Percentiles rank a stretch among this genome's conserved stretches.
Evolutionary conservation across 2,329 filamentous ascomycete species (phyloP).

Genomic region (Decorospora gaudefroyi): DNA sequence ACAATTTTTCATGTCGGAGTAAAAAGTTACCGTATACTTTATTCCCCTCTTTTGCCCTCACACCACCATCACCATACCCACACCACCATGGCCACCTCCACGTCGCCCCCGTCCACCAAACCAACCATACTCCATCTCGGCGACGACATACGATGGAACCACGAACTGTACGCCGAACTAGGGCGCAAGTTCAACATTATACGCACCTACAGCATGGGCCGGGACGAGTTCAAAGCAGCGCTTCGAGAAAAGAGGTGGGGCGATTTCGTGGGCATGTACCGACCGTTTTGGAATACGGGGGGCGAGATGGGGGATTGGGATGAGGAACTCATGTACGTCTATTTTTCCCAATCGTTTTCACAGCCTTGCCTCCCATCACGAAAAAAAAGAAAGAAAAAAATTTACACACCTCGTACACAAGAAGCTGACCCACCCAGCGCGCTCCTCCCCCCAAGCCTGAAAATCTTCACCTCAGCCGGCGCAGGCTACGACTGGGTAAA

Average conservation of each 20-base stretch:
- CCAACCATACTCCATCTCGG: conserved; percentile 52
- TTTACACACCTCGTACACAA: too few species aligned
- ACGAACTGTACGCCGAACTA: conserved; percentile 49
- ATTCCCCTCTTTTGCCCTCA: too few species aligned
- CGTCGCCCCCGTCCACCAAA: conserved; percentile 26
- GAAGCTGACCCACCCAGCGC: too few species aligned
- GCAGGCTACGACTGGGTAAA: conserved; percentile 69
- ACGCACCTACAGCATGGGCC: conserved; percentile 46
- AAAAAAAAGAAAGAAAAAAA: too few species aligned
- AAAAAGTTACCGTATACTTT: too few species aligned
- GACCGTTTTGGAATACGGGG: conserved; percentile 67
- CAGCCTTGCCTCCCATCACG: background rate
- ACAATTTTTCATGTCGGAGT: too few species aligned
- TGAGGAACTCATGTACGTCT: conserved; percentile 56
- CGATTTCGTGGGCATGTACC: conserved; percentile 55
- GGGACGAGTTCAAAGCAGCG: conserved; percentile 49
- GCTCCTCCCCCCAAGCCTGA: conserved; percentile 57
- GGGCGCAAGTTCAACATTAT: conserved; percentile 46
- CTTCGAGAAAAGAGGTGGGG: conserved; percentile 49
- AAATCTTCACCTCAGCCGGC: conserved; percentile 63
- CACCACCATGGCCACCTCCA: background rate
- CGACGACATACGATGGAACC: conserved; percentile 53
- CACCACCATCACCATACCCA: conserved; percentile 13
- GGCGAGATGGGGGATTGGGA: conserved; percentile 70
- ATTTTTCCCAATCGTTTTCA: background rate